Conservation (phyloP, 1,139 yeast species). For the Pichia sp. region DNA sequence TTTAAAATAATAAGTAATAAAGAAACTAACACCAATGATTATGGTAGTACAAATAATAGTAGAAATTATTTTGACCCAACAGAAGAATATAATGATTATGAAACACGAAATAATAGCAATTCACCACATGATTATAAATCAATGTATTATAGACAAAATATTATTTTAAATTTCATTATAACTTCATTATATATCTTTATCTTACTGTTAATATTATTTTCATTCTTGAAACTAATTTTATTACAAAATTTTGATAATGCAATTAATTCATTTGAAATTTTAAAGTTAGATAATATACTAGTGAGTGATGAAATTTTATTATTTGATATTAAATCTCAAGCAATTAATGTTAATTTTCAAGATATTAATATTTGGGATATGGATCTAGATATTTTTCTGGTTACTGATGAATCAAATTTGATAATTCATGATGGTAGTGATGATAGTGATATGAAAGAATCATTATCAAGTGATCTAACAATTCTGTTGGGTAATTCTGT, state of each 20-base stretch:
- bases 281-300: conserved; percentile 59
- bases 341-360: conserved; percentile 77
- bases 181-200: conserved; percentile 16
- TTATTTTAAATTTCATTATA: conserved; percentile 17
- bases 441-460: conserved; percentile 2
- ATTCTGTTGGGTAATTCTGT: conserved; percentile 68
- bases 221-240: conserved; percentile 19
- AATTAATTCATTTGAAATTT: conserved; percentile 55
- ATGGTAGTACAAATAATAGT: conserved; percentile 6
- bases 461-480: conserved; percentile 33
- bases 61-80: conserved; percentile 3
- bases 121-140: conserved; percentile 31
- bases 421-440: neutral
- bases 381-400: conserved; percentile 73
- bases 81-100: conserved; percentile 14
- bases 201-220: conserved; percentile 10
- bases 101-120: conserved; percentile 13
- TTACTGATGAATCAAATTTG: conserved; percentile 22
- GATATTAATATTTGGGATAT: conserved; percentile 58
- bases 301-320: conserved; percentile 78
- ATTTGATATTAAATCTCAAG: conserved; percentile 68
- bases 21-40: neutral
- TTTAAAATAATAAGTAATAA: neutral
- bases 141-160: conserved; percentile 22
- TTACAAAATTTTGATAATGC: conserved; percentile 25